Conservation (phyloP, 148 eudicot species). For the Fagopyrum homotropicum region DNA sequence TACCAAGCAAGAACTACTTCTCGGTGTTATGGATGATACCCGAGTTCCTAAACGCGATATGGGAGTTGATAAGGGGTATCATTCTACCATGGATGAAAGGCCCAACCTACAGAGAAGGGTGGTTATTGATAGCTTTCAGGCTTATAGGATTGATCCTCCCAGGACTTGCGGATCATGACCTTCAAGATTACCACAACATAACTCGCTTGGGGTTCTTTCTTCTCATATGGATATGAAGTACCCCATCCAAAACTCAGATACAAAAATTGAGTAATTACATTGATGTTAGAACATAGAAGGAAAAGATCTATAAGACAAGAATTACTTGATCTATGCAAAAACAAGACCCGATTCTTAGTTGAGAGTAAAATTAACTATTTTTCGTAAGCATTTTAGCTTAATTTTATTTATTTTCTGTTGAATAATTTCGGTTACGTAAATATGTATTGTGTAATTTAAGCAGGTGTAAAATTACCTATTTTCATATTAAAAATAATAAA, state of each 20-base stretch:
- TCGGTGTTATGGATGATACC: slow-evolving; percentile 50
- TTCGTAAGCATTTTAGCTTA: too few relatives aligned
- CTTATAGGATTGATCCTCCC: slow-evolving; percentile 45
- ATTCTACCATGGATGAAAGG: slow-evolving; percentile 40
- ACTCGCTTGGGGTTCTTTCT: slow-evolving; percentile 32
- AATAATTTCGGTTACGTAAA: too few relatives aligned
- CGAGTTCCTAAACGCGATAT: slow-evolving; percentile 39
- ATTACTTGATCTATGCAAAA: neutral
- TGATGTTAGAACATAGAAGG: too few relatives aligned
- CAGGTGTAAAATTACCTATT: too few relatives aligned
- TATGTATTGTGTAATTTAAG: too few relatives aligned
- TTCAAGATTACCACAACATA: slow-evolving; percentile 55
- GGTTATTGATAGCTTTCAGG: slow-evolving; percentile 30
- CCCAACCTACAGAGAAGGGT: slow-evolving; percentile 41
- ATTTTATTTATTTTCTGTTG: too few relatives aligned
- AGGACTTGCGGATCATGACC: slow-evolving; percentile 61
- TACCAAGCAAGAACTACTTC: slow-evolving; percentile 73
- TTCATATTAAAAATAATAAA: too few relatives aligned
- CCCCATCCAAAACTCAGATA: neutral
- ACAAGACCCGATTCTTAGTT: neutral
- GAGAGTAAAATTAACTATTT: too few relatives aligned
- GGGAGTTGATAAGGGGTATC: slow-evolving; percentile 72
- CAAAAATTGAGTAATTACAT: too few relatives aligned
- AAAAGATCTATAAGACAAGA: neutral
- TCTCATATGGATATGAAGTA: neutral